Conservation (phyloP, 78 protist species). For the Isochrysis galbana region DNA sequence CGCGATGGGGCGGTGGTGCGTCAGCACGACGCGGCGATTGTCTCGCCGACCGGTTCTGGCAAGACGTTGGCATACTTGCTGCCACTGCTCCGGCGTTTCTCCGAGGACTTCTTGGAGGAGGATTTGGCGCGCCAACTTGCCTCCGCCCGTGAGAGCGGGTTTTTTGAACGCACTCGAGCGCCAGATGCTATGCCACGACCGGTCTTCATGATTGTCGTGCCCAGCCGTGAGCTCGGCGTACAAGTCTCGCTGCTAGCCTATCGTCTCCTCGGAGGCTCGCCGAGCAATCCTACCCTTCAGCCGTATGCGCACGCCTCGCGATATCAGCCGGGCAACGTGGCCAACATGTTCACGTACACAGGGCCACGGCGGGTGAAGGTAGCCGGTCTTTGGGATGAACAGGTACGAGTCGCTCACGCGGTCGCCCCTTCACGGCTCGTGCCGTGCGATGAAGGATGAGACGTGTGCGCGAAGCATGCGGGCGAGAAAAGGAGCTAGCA, state of each 20-base stretch:
- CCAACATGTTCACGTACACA: neutral
- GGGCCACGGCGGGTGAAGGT: neutral
- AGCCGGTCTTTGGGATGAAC: neutral
- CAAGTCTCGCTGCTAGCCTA: constrained; percentile 6
- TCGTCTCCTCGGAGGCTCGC: neutral
- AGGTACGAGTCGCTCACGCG: neutral
- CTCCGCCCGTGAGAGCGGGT: neutral
- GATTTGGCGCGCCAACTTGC: neutral
- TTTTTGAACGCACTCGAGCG: neutral
- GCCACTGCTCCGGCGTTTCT: neutral
- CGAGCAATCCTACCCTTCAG: neutral
- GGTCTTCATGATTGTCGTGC: neutral
- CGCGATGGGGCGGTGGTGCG: neutral
- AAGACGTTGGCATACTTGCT: constrained; percentile 2
- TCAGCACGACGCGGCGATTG: neutral
- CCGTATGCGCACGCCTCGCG: neutral
- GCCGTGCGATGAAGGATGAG: no score
- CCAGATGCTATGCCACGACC: neutral
- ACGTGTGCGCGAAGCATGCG: no score
- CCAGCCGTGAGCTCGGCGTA: constrained; percentile 8
- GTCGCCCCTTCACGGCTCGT: no score
- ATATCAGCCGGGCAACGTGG: neutral
- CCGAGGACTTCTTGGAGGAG: neutral
- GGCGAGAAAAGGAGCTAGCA: no score
- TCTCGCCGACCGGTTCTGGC: neutral